A percentile compares a stretch with the other conserved stretches of the same genome.
Evolutionary conservation across 2,329 filamentous ascomycete species (phyloP).

Genomic region (Piedraia hortae): DNA sequence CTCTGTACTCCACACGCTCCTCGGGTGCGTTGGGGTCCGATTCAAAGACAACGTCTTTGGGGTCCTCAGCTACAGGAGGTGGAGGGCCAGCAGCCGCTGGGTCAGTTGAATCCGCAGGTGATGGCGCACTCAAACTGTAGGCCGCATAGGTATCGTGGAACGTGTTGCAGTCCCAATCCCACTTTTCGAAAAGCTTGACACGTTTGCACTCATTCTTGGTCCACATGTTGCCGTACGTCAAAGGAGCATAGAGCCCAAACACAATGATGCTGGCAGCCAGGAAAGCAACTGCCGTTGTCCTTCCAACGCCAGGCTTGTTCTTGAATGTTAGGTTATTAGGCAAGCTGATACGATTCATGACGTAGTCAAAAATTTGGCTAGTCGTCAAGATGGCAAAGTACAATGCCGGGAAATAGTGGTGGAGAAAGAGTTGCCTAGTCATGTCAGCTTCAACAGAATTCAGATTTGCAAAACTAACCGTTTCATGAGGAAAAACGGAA

Average conservation of each 20-base stretch:
- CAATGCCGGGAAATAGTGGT: conserved; percentile 92
- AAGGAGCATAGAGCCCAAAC: conserved; percentile 64
- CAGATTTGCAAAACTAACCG: conserved; percentile 17
- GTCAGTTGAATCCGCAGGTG: conserved; percentile 5
- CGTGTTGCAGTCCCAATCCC: conserved; percentile 97
- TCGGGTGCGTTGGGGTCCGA: conserved; percentile 18
- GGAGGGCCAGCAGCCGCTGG: conserved; percentile 9
- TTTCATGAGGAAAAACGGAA: conserved; percentile 95
- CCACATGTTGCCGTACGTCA: conserved; percentile 86
- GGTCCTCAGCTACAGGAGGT: conserved; percentile 13
- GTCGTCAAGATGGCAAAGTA: conserved; percentile 83
- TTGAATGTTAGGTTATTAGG: conserved; percentile 29
- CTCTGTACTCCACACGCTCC: conserved; percentile 78
- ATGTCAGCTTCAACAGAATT: conserved; percentile 1
- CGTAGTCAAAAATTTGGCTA: conserved; percentile 71
- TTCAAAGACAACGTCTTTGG: conserved; percentile 12
- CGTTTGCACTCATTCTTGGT: conserved; percentile 65
- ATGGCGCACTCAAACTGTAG: conserved; percentile 8
- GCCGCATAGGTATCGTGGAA: conserved; percentile 38
- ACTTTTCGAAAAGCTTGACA: conserved; percentile 63
- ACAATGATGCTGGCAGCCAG: conserved; percentile 44
- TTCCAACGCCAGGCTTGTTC: conserved; percentile 45
- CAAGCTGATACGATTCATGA: conserved; percentile 41
- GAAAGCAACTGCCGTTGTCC: conserved; percentile 43
- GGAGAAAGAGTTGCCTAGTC: conserved; percentile 56